Evolutionary conservation across 2,329 filamentous ascomycete species (phyloP), one percentile per base, ranked within the genome.

Genomic region (Xylaria sp.): DNA sequence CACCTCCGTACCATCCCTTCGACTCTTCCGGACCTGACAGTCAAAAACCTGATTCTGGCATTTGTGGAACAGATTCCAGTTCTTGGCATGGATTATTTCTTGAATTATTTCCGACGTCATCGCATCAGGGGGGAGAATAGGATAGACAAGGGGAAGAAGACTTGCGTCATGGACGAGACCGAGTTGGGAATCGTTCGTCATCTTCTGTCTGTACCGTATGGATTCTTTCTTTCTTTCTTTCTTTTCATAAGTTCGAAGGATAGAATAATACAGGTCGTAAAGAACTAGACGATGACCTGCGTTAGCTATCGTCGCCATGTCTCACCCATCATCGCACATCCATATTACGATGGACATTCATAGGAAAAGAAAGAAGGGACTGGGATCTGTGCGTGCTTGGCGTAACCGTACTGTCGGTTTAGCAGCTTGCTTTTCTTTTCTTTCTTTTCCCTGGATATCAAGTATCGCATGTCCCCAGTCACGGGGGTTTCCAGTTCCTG

Each of bases 361-460:
- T 13, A 42, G n/a, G n/a, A n/a, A n/a, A n/a, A n/a, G n/a, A n/a
- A 59, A 55, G 58, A 58, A 55, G 58, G 49, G 8, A 58, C 7
- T 59, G 63, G 61, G 60, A 55, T 59, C 30, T 19, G 44, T 47
- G 52, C 63, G 63, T 65, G 61, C 63, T 65, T 65, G 61, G 63
- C 61, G 46, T 59, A 61, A 51, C 63, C 63, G 57, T 30, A 44
- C 59, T 63, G 61, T 63, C 63, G 63, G 63, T 61, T 61, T 59
- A 35, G 10, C 11, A 8, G 13, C 46, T n/a, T 16, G 16, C 16
- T 16, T 16, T 16, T 16, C 16, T 16, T 16, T 16, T 19, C 46
- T 48, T 5, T 30, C 23, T 37, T 6, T 37, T 13, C 37, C 37
- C 37, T 42, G 37, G 37, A 13, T 42, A 30, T 30, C 23, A 30